Percentiles rank a stretch among this genome's conserved stretches.
Evolutionary conservation across 257 asterid species (phyloP).

Genomic region (Solanum megistacrolobum): DNA sequence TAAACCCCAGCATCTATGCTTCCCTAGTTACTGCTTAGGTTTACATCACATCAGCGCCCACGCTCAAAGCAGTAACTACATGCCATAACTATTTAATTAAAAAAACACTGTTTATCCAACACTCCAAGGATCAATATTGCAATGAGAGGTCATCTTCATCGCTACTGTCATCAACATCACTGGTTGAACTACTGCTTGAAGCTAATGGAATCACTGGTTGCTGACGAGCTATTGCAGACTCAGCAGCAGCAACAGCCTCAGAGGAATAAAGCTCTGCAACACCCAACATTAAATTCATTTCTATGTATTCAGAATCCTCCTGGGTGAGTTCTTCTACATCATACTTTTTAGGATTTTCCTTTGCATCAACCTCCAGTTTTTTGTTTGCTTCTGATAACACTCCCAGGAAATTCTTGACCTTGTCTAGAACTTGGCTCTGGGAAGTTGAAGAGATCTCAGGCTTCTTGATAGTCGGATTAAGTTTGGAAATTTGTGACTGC

Average conservation of each 20-base stretch:
- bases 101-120: background rate
- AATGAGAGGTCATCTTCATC: background rate
- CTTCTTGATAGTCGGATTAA: slow-evolving; percentile 15
- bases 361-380: slow-evolving; percentile 43
- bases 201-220: background rate
- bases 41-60: background rate
- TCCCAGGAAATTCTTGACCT: slow-evolving; percentile 65
- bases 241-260: slow-evolving; percentile 30
- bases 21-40: background rate
- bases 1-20: background rate
- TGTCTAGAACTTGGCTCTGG: slow-evolving; percentile 70
- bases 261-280: slow-evolving; percentile 85
- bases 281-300: slow-evolving; percentile 86
- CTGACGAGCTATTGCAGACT: background rate
- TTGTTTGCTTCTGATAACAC: slow-evolving; percentile 65
- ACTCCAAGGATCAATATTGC: background rate
- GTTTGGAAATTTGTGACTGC: slow-evolving; percentile 10
- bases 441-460: slow-evolving; percentile 46
- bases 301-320: slow-evolving; percentile 63
- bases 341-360: slow-evolving; percentile 44
- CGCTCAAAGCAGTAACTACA: background rate
- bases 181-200: background rate
- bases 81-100: background rate
- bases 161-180: background rate
- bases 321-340: slow-evolving; percentile 66